Base-by-base conservation (phyloP, 768 basidiomycete species). In the Tremella yokohamensis region DNA sequence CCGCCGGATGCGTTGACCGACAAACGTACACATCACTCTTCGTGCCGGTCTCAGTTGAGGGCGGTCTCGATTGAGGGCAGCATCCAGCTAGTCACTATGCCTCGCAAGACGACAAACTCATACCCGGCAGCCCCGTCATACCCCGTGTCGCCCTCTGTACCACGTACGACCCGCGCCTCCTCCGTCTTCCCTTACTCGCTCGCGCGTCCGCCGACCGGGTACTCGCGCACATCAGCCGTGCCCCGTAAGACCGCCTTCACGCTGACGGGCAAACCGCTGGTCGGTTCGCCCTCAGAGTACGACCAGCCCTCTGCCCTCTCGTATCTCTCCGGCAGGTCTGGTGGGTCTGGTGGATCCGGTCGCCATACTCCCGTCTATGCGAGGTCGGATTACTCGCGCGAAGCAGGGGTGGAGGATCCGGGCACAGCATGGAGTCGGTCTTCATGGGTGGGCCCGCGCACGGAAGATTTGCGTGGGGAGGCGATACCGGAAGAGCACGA, bases 171-270 rank as follows among this genome's bases (percentile, higher is more conserved):
- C 29, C 29, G 64, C 4, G 62, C 57, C 2, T 68, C 64, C 4
- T 57, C 67, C 3, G 40, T 62, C 25, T 73, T 72, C 58, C 64
- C 59, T 18, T 72, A 69, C 57, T 68, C 68, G n/a, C 61, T 56
- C 8, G 64, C 65, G 2, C 44, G 65, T 22, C 65, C 65, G n/a
- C 68, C 70, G 12, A 65, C 66, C 1, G 49, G 57, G 12, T 68
- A 60, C 51, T 64, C 64, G 6, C 11, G 29, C 49, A 45, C 47
- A 63, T 22, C 51, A 60, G 22, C 38, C 49, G 48, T 40, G 54
- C 24, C 58, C 48, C 44, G 34, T 40, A 11, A 49, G 52, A 8
- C 52, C 49, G 3, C 37, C 29, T 44, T 34, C 19, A 16, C 58
- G 40, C 42, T 11, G 29, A 52, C 60, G 24, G 25, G 29, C 52